These are phyloP conservation scores for Saccharum spontaneum DNA, from an alignment of 176 grass and related monocot species.

Conservation along the genomic window DNA sequence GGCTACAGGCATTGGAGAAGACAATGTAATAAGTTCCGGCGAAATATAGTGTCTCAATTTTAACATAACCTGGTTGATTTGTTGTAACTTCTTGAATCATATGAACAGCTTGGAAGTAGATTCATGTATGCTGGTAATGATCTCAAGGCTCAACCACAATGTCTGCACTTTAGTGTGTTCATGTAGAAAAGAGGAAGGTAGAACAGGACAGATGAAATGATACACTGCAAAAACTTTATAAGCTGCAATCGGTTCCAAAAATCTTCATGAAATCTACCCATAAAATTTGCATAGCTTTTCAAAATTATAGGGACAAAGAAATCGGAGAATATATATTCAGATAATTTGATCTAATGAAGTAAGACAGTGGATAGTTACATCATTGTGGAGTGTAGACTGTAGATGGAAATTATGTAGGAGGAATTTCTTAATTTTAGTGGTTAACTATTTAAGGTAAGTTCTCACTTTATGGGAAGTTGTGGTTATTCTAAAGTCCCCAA, in stretches of 20 bases:
- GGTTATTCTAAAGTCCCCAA: too few species aligned
- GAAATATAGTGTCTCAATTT: not conserved
- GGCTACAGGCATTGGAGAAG: not conserved
- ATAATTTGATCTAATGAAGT: not conserved
- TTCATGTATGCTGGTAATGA: not conserved
- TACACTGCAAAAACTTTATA: not conserved
- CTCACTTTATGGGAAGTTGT: too few species aligned
- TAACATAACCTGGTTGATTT: not conserved
- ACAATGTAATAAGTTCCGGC: not conserved
- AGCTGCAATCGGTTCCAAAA: not conserved
- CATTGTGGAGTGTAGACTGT: not conserved
- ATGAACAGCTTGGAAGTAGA: not conserved
- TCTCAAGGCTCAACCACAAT: not conserved
- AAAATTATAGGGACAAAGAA: not conserved
- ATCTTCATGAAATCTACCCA: not conserved
- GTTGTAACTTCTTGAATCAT: not conserved
- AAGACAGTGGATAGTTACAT: not conserved
- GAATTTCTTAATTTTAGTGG: too few species aligned
- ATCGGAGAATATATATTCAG: not conserved
- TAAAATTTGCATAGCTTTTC: not conserved
- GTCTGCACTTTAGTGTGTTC: not conserved
- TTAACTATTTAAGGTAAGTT: too few species aligned
- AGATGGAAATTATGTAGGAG: too few species aligned
- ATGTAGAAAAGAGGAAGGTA: not conserved
- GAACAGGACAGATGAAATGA: not conserved